Evolutionary conservation across 495 filamentous ascomycete genomes (phyloP).

Genomic region (Parachaetomium inaequale): DNA sequence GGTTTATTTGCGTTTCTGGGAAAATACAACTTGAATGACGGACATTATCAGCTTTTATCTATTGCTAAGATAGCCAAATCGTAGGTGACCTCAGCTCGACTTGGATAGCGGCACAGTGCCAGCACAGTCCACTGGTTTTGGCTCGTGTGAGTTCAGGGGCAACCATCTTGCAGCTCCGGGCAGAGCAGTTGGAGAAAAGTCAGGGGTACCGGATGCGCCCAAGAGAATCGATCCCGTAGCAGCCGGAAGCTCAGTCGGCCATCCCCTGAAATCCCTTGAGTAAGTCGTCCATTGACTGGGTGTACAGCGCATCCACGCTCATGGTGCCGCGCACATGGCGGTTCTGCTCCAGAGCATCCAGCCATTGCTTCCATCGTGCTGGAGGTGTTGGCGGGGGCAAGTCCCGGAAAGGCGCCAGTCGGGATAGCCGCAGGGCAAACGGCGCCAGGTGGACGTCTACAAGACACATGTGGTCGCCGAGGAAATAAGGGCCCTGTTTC

Average conservation of each 20-base stretch:
- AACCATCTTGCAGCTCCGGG: no score
- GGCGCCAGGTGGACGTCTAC: constrained; percentile 89
- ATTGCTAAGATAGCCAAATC: no score
- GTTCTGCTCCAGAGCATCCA: constrained; percentile 75
- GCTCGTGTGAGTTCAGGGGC: no score
- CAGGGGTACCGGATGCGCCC: no score
- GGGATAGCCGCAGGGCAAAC: constrained; percentile 72
- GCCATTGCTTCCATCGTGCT: constrained; percentile 71
- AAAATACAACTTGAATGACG: no score
- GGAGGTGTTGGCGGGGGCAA: constrained; percentile 71
- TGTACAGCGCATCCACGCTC: constrained; percentile 67
- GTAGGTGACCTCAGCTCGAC: no score
- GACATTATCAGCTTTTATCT: no score
- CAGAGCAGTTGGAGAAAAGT: no score
- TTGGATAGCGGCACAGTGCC: no score
- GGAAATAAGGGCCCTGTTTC: constrained; percentile 73
- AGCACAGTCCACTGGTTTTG: no score
- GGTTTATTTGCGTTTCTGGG: no score
- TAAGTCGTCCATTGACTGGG: constrained; percentile 65
- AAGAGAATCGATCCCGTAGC: no score
- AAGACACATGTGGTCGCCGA: constrained; percentile 66
- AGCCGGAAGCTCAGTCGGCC: not conserved
- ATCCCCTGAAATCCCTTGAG: constrained; percentile 32
- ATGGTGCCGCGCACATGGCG: constrained; percentile 73
- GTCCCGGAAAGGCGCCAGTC: constrained; percentile 73